These are phyloP conservation scores for Eustoma russellianum DNA, from an alignment of 257 asterid species.

Conservation along the genomic window DNA sequence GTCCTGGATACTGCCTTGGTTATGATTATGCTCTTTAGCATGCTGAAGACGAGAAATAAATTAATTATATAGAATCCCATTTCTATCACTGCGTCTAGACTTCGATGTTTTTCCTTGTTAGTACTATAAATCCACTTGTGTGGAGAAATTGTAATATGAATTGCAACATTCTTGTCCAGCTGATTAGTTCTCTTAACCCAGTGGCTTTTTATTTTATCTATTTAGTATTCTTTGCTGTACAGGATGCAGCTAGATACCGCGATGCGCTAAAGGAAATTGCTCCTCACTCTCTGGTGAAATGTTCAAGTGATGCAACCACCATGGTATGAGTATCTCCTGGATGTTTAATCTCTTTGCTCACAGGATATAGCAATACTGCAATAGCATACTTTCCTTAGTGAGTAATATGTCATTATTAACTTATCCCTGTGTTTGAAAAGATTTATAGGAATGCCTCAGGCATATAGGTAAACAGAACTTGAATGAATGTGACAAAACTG, in stretches of 20 bases:
- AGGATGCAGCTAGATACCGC: slow-evolving; percentile 62
- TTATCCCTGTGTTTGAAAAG: too few relatives aligned
- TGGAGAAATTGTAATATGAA: background rate
- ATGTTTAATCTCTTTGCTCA: too few relatives aligned
- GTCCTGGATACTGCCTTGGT: too few relatives aligned
- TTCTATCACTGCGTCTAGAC: background rate
- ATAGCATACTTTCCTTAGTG: too few relatives aligned
- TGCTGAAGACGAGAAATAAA: too few relatives aligned
- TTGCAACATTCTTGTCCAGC: slow-evolving; percentile 3
- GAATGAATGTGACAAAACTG: too few relatives aligned
- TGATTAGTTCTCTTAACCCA: background rate
- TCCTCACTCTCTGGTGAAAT: slow-evolving; percentile 56
- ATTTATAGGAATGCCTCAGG: too few relatives aligned
- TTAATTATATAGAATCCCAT: too few relatives aligned
- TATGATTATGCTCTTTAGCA: too few relatives aligned
- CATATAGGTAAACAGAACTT: too few relatives aligned
- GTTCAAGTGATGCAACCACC: slow-evolving; percentile 77
- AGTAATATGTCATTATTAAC: too few relatives aligned
- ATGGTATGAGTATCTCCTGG: slow-evolving; percentile 34
- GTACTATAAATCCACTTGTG: slow-evolving; percentile 1
- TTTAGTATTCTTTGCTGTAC: background rate
- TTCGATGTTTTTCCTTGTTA: background rate
- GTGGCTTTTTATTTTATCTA: background rate
- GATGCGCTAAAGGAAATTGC: slow-evolving; percentile 57
- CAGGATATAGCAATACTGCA: too few relatives aligned